A percentile compares a stretch with the other conserved stretches of the same genome.
Conservation (phyloP, 179 eudicot species). For the Patellifolia procumbens region DNA sequence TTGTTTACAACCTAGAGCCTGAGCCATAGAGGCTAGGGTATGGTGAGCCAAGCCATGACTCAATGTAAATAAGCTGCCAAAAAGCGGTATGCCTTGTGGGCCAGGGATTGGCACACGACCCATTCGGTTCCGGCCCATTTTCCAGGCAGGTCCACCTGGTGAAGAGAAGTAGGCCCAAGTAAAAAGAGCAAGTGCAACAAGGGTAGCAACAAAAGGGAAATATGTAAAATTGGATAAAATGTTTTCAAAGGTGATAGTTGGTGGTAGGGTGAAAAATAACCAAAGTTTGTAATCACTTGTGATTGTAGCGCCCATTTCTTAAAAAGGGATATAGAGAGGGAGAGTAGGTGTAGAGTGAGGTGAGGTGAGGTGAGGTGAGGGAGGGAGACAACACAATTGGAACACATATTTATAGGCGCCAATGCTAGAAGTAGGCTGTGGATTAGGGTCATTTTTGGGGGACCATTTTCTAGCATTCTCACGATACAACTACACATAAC, state of each 20-base stretch:
- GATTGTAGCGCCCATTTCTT: conserved; percentile 14
- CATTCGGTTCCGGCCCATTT: conserved; percentile 20
- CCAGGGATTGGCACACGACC: conserved; percentile 34
- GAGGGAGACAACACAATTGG: conserved; percentile 10
- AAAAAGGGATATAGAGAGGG: not conserved
- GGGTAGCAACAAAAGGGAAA: not conserved
- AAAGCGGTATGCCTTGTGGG: conserved; percentile 28
- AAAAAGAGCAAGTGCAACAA: conserved; percentile 12
- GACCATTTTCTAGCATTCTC: not conserved
- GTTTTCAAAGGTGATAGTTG: conserved; percentile 19
- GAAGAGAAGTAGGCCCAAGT: conserved; percentile 24
- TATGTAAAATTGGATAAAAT: not conserved
- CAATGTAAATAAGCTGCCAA: conserved; percentile 26
- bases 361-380: not conserved
- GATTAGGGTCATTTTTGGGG: conserved; percentile 1
- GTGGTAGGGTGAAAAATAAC: conserved; percentile 19
- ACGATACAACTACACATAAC: not conserved
- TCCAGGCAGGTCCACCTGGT: conserved; percentile 36
- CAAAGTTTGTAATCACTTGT: conserved; percentile 21
- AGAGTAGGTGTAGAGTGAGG: not conserved
- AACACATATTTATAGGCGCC: conserved; percentile 1
- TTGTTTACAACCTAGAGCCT: conserved; percentile 26
- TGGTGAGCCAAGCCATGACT: conserved; percentile 45
- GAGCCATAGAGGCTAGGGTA: conserved; percentile 51
- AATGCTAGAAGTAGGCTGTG: not conserved